Evolutionary conservation across 2,329 filamentous ascomycete genomes (phyloP), one percentile per base, ranked within the genome.

Genomic region (Monosporascus ibericus): DNA sequence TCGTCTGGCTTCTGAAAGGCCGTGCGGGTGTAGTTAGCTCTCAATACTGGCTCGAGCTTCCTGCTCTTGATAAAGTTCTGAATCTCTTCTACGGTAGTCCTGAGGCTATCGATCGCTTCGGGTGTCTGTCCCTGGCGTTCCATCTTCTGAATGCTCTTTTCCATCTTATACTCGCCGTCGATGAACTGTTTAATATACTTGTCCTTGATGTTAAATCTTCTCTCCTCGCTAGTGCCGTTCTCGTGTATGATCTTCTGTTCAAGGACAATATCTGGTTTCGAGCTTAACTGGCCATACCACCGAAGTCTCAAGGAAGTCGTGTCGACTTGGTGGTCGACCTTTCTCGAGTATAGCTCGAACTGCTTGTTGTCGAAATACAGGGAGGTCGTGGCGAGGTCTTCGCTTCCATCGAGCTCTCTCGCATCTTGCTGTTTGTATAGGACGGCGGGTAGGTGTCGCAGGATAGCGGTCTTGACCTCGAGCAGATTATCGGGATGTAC

Each of bases 1-100:
- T 95, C 85, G 67, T 99, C 92, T 6, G 94, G 94, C 60, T 96
- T 96, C 71, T 99, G 94, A 75, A 97, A 99, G 1, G 94, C 94
- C 1, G 91, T 95, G 56, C 94, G 88, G 39, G 86, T 88, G 69
- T 97, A 97, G 72, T 95, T 96, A 57, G 94, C 94, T 48, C 94
- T 85, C 50, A 99, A 71, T 34, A 96, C 81, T 5, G 94, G 94
- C 66, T 92, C 84, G 17, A 99, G 76, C 51, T 88, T 80, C 63
- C 89, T 83, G 47, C 88, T 79, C 63, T 83, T 81, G 67, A 96
- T 84, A 63, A 95, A 92, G 1, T 78, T 75, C 67, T 96, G 90
- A 40, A 97, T 88, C 55, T 86, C 82, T 47, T 84, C 76, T 17
- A 92, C 87, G 3, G 87, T 86, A 37, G 77, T 76, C 68, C 87